These are phyloP conservation scores for Geosmithia flava DNA, from an alignment of 2,329 filamentous ascomycete species.

Conservation along the genomic window DNA sequence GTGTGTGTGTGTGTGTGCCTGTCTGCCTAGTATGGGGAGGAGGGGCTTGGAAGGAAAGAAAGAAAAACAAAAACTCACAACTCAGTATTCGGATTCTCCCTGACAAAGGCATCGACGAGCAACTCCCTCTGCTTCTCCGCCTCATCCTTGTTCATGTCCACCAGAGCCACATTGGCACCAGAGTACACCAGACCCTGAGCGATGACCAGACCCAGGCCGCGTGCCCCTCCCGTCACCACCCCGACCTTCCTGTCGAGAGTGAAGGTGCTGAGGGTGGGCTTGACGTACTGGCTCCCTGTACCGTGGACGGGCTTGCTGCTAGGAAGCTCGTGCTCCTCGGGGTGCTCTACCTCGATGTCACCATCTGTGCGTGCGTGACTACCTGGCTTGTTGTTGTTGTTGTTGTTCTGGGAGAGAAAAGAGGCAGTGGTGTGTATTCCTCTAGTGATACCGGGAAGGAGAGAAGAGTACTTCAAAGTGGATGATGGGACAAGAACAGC, in stretches of 20 bases:
- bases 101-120: slow-evolving; percentile 63
- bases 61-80: slow-evolving; percentile 28
- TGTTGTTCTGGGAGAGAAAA: slow-evolving; percentile 15
- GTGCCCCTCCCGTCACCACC: slow-evolving; percentile 80
- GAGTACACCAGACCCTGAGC: slow-evolving; percentile 81
- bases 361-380: slow-evolving; percentile 71
- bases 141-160: slow-evolving; percentile 88
- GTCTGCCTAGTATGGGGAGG: no score
- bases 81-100: slow-evolving; percentile 65
- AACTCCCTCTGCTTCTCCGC: slow-evolving; percentile 64
- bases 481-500: slow-evolving; percentile 6
- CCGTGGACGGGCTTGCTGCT: slow-evolving; percentile 59
- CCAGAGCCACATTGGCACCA: slow-evolving; percentile 80
- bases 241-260: slow-evolving; percentile 75
- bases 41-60: not conserved
- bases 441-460: slow-evolving; percentile 5
- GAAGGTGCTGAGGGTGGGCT: slow-evolving; percentile 75
- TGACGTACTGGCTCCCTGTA: slow-evolving; percentile 68
- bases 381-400: slow-evolving; percentile 36
- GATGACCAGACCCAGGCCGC: slow-evolving; percentile 86
- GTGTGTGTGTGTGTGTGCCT: no score
- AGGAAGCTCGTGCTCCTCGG: slow-evolving; percentile 61
- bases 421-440: slow-evolving; percentile 9
- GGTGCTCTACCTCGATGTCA: slow-evolving; percentile 66
- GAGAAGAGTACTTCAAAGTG: slow-evolving; percentile 6